Conservation (phyloP, 2,329 filamentous ascomycete genomes). For the Cladosporium colombiae region DNA sequence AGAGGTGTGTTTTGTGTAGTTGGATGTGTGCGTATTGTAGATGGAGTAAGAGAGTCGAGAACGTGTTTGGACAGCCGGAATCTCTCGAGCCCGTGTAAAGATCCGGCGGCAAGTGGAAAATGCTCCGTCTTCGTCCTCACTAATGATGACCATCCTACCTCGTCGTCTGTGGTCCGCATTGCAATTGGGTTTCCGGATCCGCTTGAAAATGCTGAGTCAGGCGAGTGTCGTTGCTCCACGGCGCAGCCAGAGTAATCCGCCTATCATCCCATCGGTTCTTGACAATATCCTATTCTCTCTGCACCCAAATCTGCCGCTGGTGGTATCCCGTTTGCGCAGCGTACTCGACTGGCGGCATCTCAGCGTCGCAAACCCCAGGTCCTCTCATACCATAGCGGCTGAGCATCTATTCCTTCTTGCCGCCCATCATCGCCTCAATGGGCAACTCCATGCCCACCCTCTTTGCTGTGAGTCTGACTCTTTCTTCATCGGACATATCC, state of each 20-base stretch:
- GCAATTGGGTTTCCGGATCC: not conserved
- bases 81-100: not conserved
- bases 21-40: too few relatives aligned
- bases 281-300: not conserved
- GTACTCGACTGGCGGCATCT: not conserved
- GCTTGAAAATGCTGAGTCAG: not conserved
- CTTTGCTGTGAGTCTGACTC: constrained; percentile 78
- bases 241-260: too few relatives aligned
- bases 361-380: not conserved
- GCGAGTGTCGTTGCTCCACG: not conserved
- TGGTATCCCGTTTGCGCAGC: not conserved
- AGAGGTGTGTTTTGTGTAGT: not conserved
- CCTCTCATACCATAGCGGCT: not conserved
- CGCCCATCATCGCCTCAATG: constrained; percentile 46
- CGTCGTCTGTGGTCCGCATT: not conserved
- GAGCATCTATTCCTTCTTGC: not conserved
- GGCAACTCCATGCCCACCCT: constrained; percentile 91
- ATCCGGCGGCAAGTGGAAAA: not conserved
- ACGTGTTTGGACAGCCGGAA: not conserved
- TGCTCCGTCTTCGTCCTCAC: not conserved
- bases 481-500: constrained; percentile 81
- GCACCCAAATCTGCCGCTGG: not conserved
- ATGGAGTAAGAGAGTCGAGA: not conserved
- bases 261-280: not conserved
- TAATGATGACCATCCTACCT: not conserved